Conservation (phyloP, 768 basidiomycete genomes). For the Artomyces pyxidatus region DNA sequence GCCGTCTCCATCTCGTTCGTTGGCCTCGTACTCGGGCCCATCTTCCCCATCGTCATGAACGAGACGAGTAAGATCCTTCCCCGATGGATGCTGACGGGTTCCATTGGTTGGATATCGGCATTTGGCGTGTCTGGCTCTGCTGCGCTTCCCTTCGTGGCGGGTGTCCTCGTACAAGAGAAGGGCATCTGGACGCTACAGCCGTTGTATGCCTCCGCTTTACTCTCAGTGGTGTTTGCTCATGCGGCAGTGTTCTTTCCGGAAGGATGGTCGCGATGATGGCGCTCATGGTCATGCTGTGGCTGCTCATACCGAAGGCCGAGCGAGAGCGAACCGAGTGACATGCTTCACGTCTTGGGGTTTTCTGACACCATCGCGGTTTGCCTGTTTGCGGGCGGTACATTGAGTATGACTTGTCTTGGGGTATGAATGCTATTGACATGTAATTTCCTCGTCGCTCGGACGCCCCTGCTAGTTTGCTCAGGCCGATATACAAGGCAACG, state of each 20-base stretch:
- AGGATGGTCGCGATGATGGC: conserved; percentile 35
- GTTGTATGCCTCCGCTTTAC: conserved; percentile 30
- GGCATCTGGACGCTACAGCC: conserved; percentile 42
- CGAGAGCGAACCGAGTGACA: conserved; percentile 8
- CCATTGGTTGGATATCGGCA: conserved; percentile 46
- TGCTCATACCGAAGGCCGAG: conserved; percentile 29
- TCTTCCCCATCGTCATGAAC: conserved; percentile 38
- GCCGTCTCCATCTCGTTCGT: conserved; percentile 47
- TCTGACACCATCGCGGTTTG: no score
- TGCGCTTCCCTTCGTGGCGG: conserved; percentile 43
- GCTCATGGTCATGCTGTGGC: conserved; percentile 35
- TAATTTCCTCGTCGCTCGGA: no score
- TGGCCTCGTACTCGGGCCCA: conserved; percentile 43
- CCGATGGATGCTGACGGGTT: conserved; percentile 30
- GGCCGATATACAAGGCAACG: no score
- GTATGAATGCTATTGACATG: no score
- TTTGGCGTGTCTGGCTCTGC: conserved; percentile 45
- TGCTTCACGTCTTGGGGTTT: no score
- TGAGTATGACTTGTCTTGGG: no score
- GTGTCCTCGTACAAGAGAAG: conserved; percentile 30
- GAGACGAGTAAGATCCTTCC: conserved; percentile 36
- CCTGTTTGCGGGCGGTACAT: no score
- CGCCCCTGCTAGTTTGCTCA: no score
- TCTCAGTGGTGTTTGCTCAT: neutral
- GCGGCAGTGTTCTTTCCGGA: neutral